phyloP scores from a whole-genome alignment of 768 basidiomycete genomes.

The Pisolithus microcarpus region DNA sequence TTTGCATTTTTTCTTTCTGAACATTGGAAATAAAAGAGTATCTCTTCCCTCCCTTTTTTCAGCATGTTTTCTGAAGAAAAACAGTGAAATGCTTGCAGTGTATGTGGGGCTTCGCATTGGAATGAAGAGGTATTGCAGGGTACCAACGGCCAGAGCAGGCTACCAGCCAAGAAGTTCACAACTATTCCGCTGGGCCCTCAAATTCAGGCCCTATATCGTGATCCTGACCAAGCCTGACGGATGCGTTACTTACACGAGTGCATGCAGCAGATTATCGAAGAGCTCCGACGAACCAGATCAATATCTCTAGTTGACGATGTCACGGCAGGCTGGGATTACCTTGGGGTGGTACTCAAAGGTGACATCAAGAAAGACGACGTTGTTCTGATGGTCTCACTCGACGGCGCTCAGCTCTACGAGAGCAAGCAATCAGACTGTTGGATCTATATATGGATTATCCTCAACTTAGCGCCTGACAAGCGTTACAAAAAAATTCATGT shows the following conservation, averaged over 20 bases:
- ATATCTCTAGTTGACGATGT: constrained; percentile 3
- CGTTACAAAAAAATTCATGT: constrained; percentile 27
- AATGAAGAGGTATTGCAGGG: not conserved
- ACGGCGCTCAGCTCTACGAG: constrained; percentile 32
- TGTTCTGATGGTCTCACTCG: constrained; percentile 30
- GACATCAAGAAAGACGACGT: constrained; percentile 15
- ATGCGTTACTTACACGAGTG: constrained; percentile 2
- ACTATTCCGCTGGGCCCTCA: constrained; percentile 16
- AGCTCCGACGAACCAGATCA: not conserved
- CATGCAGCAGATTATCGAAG: constrained; percentile 1
- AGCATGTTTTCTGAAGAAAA: too few relatives aligned
- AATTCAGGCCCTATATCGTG: constrained; percentile 29
- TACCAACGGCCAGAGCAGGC: constrained; percentile 3
- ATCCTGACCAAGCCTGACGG: not conserved
- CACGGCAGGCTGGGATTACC: not conserved
- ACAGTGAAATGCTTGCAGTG: too few relatives aligned
- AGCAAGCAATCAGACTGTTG: constrained; percentile 25
- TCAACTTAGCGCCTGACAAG: constrained; percentile 25
- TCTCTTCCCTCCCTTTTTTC: too few relatives aligned
- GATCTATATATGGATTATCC: constrained; percentile 31
- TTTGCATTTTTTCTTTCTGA: too few relatives aligned
- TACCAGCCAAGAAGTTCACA: constrained; percentile 4
- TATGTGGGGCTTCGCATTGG: too few relatives aligned
- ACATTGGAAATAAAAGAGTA: too few relatives aligned
- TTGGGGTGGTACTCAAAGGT: not conserved